Evolutionary conservation across 2,329 filamentous ascomycete genomes (phyloP).

Genomic region (Clathrospora elynae): DNA sequence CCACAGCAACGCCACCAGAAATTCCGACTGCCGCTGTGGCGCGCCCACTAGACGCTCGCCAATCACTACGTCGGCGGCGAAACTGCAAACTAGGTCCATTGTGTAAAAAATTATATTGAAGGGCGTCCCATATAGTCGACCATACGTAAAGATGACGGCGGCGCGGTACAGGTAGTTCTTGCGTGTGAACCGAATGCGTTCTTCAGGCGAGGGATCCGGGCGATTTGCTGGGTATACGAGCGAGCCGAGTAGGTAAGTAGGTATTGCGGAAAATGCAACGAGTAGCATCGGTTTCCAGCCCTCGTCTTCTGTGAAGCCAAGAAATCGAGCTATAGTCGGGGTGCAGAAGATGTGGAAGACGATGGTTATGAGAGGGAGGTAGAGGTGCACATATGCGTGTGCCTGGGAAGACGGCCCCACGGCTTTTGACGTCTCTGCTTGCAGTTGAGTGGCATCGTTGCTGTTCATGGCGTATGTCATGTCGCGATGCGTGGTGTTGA

Average conservation of each 20-base stretch:
- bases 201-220: slow-evolving; percentile 13
- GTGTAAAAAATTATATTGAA: slow-evolving; percentile 16
- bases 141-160: slow-evolving; percentile 21
- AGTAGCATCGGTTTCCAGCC: slow-evolving; percentile 5
- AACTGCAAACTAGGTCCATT: slow-evolving; percentile 15
- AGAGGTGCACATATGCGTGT: slow-evolving; percentile 26
- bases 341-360: slow-evolving; percentile 9
- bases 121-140: slow-evolving; percentile 19
- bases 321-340: slow-evolving; percentile 3
- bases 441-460: no score
- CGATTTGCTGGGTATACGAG: slow-evolving; percentile 16
- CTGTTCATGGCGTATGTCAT: no score
- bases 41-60: slow-evolving; percentile 17
- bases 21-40: slow-evolving; percentile 20
- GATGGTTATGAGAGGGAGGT: slow-evolving; percentile 22
- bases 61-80: slow-evolving; percentile 9
- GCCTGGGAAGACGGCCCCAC: no score
- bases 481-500: no score
- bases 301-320: not conserved
- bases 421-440: no score
- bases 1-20: slow-evolving; percentile 15
- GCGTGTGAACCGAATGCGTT: slow-evolving; percentile 24
- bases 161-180: slow-evolving; percentile 20
- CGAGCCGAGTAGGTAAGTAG: slow-evolving; percentile 21
- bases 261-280: slow-evolving; percentile 13